Percentiles rank a stretch among this genome's conserved stretches.
These are phyloP conservation scores for Coemansia sp. DNA, from an alignment of 192 early-diverging fungal species.

Conservation along the genomic window DNA sequence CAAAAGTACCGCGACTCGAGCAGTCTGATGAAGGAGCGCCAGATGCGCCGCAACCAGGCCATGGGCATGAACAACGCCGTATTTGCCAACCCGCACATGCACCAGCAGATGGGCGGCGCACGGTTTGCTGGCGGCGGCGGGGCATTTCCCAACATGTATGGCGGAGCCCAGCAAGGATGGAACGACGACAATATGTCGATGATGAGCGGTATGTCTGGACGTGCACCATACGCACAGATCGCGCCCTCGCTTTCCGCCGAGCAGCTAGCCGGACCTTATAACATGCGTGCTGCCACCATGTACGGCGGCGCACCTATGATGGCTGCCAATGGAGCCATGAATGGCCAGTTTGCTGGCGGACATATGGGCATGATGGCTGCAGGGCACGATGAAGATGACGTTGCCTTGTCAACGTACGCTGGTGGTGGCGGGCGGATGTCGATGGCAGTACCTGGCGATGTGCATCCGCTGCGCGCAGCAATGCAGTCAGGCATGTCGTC, in stretches of 20 bases:
- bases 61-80: constrained; percentile 38
- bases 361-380: constrained; percentile 19
- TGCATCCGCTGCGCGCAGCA: constrained; percentile 57
- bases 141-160: constrained; percentile 52
- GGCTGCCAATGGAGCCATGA: constrained; percentile 12
- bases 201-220: constrained; percentile 56
- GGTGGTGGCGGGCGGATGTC: constrained; percentile 37
- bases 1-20: constrained; percentile 61
- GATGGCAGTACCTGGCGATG: constrained; percentile 41
- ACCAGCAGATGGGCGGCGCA: constrained; percentile 19
- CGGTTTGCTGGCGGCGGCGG: constrained; percentile 31
- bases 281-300: constrained; percentile 44
- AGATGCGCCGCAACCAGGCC: constrained; percentile 59
- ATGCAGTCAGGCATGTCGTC: constrained; percentile 60
- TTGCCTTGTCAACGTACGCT: constrained; percentile 50
- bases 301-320: constrained; percentile 33
- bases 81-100: constrained; percentile 23
- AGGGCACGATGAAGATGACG: constrained; percentile 46
- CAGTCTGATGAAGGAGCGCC: constrained; percentile 59
- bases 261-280: constrained; percentile 34
- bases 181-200: constrained; percentile 58
- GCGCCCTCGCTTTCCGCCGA: constrained; percentile 52
- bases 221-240: constrained; percentile 47
- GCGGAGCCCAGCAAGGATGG: constrained; percentile 37
- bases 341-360: constrained; percentile 10